Percentiles rank a stretch among this genome's conserved stretches.
These are phyloP conservation scores for Rhododendron vialii DNA, from an alignment of 148 eudicot genomes.

Conservation along the genomic window DNA sequence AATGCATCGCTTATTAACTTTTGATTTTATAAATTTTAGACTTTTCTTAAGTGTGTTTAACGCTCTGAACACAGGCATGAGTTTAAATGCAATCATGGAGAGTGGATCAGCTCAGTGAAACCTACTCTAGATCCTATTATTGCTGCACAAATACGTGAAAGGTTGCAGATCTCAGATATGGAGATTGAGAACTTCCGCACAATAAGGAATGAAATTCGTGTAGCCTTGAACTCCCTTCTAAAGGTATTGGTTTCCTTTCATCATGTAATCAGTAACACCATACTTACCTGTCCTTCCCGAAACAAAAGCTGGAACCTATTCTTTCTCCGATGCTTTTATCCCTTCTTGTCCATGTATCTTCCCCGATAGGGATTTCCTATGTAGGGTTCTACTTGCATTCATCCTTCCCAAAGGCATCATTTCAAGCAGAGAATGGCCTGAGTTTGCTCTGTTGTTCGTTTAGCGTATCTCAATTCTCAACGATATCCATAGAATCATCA, in stretches of 20 bases:
- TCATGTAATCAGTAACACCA: background rate
- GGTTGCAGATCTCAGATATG: slow-evolving; percentile 32
- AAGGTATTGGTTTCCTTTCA: slow-evolving; percentile 45
- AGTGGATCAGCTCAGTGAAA: slow-evolving; percentile 70
- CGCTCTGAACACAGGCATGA: slow-evolving; percentile 53
- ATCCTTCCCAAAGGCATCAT: background rate
- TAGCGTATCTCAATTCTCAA: background rate
- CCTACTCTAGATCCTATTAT: slow-evolving; percentile 55
- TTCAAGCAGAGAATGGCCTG: background rate
- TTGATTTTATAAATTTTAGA: background rate
- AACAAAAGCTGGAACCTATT: background rate
- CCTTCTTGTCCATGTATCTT: background rate
- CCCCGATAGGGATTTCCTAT: background rate
- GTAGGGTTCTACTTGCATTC: background rate
- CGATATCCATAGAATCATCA: background rate
- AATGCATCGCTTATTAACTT: background rate
- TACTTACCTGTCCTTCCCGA: background rate
- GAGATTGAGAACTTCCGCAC: slow-evolving; percentile 55
- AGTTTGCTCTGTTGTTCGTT: background rate
- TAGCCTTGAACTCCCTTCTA: slow-evolving; percentile 63
- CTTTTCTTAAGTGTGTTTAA: background rate
- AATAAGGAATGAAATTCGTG: slow-evolving; percentile 71
- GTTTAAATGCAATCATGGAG: slow-evolving; percentile 63
- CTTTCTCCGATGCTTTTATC: background rate
- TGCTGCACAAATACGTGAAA: slow-evolving; percentile 36